Base-by-base conservation (phyloP, 2,329 filamentous ascomycete genomes). In the Nemania sp. region DNA sequence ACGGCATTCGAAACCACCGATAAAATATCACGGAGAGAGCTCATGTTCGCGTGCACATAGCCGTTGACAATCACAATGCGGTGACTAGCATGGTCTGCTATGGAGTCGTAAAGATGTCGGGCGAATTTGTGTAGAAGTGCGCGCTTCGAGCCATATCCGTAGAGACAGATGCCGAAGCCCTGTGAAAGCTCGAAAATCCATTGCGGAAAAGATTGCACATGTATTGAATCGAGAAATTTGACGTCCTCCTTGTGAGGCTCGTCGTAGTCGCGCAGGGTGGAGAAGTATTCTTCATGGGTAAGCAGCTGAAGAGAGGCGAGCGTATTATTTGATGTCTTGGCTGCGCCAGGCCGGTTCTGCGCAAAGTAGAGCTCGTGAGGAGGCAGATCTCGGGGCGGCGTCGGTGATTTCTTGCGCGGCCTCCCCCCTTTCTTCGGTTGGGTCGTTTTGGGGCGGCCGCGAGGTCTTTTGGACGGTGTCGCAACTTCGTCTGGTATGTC, bases 321-420 rank as follows among this genome's bases (percentile, higher is more conserved):
- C 0, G 85, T 96, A 61, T 94, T 94, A 68, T 90, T 88, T 1
- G 92, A 97, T 0, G 93, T 96, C 72, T 92, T 92, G 3, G 84
- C 79, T 3, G 85, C 81, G 2, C 90, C 91, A 0, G 90, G 86
- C 42, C 90, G 86, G 68, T 96, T 97, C 67, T 97, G 90, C 67
- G 88, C 90, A 71, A 99, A 97, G 75, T 95, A 99, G 61, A 89
- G 83, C 70, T 97, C 94, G 67, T 97, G 90, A 0, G 92, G 80
- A 5, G 92, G 89, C 2, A 97, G 80, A 64, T 96, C 83, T 47
- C 84, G 81, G 15, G 93, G 90, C 3, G 91, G 91, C 5, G 89
- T 91, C 1, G 89, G 89, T 6, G 89, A 90, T 52, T 83, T 84
- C 64, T 84, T 82, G 60, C 82, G 80, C 19, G 61, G 44, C 15